Percentiles rank a stretch among this genome's conserved stretches.
These are phyloP conservation scores for Pleurostoma richardsiae DNA, from an alignment of 2,329 filamentous ascomycete species.

Conservation along the genomic window DNA sequence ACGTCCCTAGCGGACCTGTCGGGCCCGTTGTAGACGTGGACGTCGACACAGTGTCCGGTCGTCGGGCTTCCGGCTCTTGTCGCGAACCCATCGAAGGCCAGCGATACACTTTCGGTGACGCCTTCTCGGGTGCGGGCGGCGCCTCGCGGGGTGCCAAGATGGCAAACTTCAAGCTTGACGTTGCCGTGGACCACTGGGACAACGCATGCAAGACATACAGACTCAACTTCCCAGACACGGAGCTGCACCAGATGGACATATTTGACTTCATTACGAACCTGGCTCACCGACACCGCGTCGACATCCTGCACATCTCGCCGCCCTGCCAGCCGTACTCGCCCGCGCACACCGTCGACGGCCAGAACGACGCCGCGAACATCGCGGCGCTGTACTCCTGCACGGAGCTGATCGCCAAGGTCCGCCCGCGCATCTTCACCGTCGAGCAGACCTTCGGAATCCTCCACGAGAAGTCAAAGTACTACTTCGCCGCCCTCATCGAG, in stretches of 20 bases:
- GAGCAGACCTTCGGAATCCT: slow-evolving; percentile 74
- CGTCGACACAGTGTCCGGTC: slow-evolving; percentile 11
- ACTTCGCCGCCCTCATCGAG: slow-evolving; percentile 55
- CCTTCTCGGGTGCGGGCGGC: slow-evolving; percentile 70
- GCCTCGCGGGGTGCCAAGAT: slow-evolving; percentile 57
- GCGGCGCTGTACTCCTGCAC: slow-evolving; percentile 50
- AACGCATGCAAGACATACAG: slow-evolving; percentile 54
- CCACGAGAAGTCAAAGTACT: slow-evolving; percentile 42
- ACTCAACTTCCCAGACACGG: slow-evolving; percentile 49
- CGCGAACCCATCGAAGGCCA: slow-evolving; percentile 22
- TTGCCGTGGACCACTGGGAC: slow-evolving; percentile 59
- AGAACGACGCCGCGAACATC: slow-evolving; percentile 63
- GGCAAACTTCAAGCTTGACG: slow-evolving; percentile 52
- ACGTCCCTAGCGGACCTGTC: slow-evolving; percentile 20
- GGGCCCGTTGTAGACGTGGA: slow-evolving; percentile 10
- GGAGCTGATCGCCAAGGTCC: slow-evolving; percentile 49
- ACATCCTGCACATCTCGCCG: slow-evolving; percentile 70
- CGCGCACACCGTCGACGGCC: slow-evolving; percentile 56
- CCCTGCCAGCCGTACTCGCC: slow-evolving; percentile 75
- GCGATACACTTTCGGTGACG: slow-evolving; percentile 64
- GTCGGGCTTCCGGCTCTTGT: neutral
- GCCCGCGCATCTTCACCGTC: slow-evolving; percentile 67
- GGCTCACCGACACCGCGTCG: slow-evolving; percentile 36
- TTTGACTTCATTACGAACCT: slow-evolving; percentile 40
- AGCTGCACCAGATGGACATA: slow-evolving; percentile 42